These are phyloP conservation scores for Heliamphora exappendiculata DNA, from an alignment of 148 eudicot genomes.

Conservation along the genomic window DNA sequence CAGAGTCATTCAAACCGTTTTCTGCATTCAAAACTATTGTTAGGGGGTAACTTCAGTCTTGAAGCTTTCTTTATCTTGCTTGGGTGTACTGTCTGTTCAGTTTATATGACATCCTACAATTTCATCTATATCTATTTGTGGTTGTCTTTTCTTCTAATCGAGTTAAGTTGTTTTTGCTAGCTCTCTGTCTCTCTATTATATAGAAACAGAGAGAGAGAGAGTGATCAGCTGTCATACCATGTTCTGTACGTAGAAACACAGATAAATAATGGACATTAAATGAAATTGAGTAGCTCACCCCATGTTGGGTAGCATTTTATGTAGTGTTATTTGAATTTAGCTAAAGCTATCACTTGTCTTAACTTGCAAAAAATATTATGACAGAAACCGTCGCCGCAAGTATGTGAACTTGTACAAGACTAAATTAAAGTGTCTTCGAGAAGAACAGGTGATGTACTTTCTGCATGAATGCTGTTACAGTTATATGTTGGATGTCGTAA, in stretches of 20 bases:
- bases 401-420: constrained; percentile 87
- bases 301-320: neutral
- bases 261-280: neutral
- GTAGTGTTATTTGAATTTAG: neutral
- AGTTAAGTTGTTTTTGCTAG: too few relatives aligned
- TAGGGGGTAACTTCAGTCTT: too few relatives aligned
- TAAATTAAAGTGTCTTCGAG: constrained; percentile 67
- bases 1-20: neutral
- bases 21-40: too few relatives aligned
- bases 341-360: neutral
- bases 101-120: too few relatives aligned
- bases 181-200: neutral
- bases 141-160: neutral
- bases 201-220: neutral
- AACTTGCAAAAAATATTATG: neutral
- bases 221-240: neutral
- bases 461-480: neutral
- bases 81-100: too few relatives aligned
- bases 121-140: neutral
- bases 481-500: neutral
- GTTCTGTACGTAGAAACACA: neutral
- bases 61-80: too few relatives aligned
- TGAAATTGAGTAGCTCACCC: neutral
- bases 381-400: constrained; percentile 64
- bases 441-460: constrained; percentile 63